These are phyloP conservation scores for Barnettozyma wickerhamii DNA, from an alignment of 805 yeast genomes.

Conservation along the genomic window DNA sequence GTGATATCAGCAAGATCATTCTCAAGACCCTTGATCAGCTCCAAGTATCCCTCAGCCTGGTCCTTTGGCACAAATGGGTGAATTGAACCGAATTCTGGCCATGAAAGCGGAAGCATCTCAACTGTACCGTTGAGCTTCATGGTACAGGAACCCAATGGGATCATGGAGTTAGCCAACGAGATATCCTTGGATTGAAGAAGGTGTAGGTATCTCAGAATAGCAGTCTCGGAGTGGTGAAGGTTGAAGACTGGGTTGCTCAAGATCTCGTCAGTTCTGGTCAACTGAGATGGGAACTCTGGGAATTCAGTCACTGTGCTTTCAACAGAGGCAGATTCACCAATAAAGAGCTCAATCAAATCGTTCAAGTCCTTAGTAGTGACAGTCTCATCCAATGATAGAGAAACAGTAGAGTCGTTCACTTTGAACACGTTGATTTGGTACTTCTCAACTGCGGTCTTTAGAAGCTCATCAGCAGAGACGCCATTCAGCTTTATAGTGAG, in stretches of 20 bases:
- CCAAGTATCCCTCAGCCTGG: conserved; percentile 86
- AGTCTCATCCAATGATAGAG: conserved; percentile 90
- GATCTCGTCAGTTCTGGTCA: conserved; percentile 53
- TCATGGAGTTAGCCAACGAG: conserved; percentile 94
- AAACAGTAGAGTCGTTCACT: conserved; percentile 55
- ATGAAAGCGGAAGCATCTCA: conserved; percentile 89
- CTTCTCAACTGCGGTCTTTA: conserved; percentile 51
- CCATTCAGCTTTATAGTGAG: conserved; percentile 57
- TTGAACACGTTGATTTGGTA: conserved; percentile 75
- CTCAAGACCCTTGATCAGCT: conserved; percentile 72
- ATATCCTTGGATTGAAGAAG: conserved; percentile 82
- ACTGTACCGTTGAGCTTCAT: conserved; percentile 97
- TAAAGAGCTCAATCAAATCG: conserved; percentile 57
- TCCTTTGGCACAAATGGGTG: conserved; percentile 92
- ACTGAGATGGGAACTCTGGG: conserved; percentile 46
- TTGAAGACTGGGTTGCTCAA: conserved; percentile 78
- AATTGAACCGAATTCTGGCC: conserved; percentile 85
- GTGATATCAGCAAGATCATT: conserved; percentile 86
- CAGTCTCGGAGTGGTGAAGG: conserved; percentile 87
- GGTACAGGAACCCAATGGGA: conserved; percentile 95
- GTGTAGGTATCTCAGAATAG: conserved; percentile 88
- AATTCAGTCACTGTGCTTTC: conserved; percentile 28
- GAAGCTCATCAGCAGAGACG: conserved; percentile 49
- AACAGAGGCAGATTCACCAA: conserved; percentile 30
- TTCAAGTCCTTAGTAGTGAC: conserved; percentile 58